Base-by-base conservation (phyloP, 2,329 filamentous ascomycete species). In the Fusarium sp. region DNA sequence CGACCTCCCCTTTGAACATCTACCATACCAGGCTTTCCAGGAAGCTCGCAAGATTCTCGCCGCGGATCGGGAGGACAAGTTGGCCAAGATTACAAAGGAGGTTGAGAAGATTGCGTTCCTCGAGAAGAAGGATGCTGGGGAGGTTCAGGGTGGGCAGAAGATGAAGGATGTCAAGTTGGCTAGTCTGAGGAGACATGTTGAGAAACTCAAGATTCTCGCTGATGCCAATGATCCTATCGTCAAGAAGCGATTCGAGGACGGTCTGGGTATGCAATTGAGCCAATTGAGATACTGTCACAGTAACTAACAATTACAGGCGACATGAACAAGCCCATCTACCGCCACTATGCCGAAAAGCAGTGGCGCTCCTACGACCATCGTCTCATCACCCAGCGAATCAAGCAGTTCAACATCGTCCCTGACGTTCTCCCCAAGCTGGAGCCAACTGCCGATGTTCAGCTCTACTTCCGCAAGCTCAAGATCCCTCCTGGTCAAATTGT, bases 1-100 rank as follows among this genome's bases (percentile, higher is more conserved):
- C 67, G 86, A 90, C 74, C 83, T 97, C 54, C 93, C 94, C 25
- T 97, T 99, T 77, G 93, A 97, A 83, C 91, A 95, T 78, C 84
- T 99, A 72, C 96, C 96, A 16, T 99, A 96, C 82, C 95, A 98
- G 85, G 96, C 93, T 81, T 99, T 98, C 83, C 96, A 99, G 81
- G 94, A 97, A 82, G 96, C 96, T 40, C 89, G 94, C 68, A 92
- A 93, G 78, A 81, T 98, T 53, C 83, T 99, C 61, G 85, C 89
- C 58, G 88, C 87, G 59, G 96, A 99, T 78, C 88, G 95, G 40
- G 84, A 89, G 70, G 87, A 95, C 81, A 98, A 97, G 83, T 75
- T 98, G 55, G 82, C 85, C 65, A 84, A 90, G 75, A 95, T 99
- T 62, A 82, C 87, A 55, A 84, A 80, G 27, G 89, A 93, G 79